Base-by-base conservation (phyloP, 1,139 yeast genomes). In the Candida sp. region DNA sequence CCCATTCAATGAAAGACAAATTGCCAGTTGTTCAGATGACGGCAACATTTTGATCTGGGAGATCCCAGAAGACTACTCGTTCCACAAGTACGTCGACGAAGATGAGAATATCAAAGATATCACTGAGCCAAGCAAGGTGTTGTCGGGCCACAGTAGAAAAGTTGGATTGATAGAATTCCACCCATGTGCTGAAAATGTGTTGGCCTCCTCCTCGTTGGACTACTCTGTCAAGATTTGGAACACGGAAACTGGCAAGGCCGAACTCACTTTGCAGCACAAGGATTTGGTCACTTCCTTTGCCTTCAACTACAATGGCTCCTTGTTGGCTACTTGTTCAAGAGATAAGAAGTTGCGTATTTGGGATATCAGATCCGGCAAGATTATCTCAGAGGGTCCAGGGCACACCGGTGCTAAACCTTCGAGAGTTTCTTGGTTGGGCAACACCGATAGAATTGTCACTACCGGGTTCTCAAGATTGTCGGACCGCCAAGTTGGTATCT, bases 391-490 rank as follows among this genome's bases (percentile, higher is more conserved):
- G 70, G 98, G 97, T 39, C 78, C 87, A 2, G 96, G 97, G 12
- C 99, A 94, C 65, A 76, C 88, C 5, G 98, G 98, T 53, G 97
- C 98, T 37, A 94, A 94, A 69, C 86, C 91, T 27, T 83, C 93
- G 30, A 84, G 98, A 67, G 88, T 90, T 38, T 84, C 83, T 9
- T 94, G 99, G 98, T 73, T 92, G 56, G 98, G 98, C 32, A 84
- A 90, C 62, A 77, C 89, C 46, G 90, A 93, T 63, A 81, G 98
- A 62, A 72, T 94, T 34, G 88, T 88, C 49, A 93, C 99, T 34
- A 93, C 99, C n/a, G 99, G 99, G 1, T 94, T 94, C 67, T 91
- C 96, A 40, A 85, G 89, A 65, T 80, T 90, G 61, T 90, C 97
- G 42, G 98, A 93, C 66, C 92, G 99, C 68, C 98, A 94, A 72